Evolutionary conservation across 805 yeast species (phyloP).

Genomic region (Ogataea glucozyma): DNA sequence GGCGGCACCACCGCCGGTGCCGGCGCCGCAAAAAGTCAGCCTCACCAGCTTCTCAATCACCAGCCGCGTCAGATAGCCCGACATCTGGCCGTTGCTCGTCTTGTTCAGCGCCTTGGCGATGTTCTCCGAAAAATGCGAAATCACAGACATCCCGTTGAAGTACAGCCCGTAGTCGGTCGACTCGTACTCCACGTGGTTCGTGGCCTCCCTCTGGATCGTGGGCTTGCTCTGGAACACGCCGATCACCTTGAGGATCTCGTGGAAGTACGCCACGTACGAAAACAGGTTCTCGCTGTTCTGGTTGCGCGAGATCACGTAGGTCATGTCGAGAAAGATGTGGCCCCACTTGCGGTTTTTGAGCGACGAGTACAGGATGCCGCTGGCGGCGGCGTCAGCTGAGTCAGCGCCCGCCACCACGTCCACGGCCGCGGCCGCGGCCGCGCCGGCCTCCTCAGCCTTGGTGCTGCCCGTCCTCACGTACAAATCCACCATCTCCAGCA

Average conservation of each 20-base stretch:
- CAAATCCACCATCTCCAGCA: constrained; percentile 62
- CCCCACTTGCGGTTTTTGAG: constrained; percentile 74
- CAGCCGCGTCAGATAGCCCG: constrained; percentile 12
- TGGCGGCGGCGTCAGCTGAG: no score
- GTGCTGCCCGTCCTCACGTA: constrained; percentile 57
- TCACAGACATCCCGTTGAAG: constrained; percentile 67
- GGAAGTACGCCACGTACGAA: constrained; percentile 46
- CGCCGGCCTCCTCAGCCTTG: no score
- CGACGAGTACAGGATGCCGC: constrained; percentile 39
- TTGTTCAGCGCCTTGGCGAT: constrained; percentile 47
- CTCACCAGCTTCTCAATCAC: constrained; percentile 16
- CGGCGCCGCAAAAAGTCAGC: constrained; percentile 17
- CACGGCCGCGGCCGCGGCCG: no score
- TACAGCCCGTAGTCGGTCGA: constrained; percentile 76
- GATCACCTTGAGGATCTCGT: constrained; percentile 64
- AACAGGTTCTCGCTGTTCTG: constrained; percentile 51
- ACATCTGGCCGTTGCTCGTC: constrained; percentile 10
- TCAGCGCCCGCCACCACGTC: no score
- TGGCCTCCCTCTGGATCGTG: constrained; percentile 69
- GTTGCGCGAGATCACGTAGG: constrained; percentile 73
- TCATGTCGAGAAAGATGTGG: constrained; percentile 76
- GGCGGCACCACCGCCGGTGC: constrained; percentile 9
- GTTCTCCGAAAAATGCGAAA: constrained; percentile 60
- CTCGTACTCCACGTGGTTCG: constrained; percentile 88
- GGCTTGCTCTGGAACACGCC: constrained; percentile 77